Base-by-base conservation (phyloP, 2,329 filamentous ascomycete genomes). In the Beauveria varroae region DNA sequence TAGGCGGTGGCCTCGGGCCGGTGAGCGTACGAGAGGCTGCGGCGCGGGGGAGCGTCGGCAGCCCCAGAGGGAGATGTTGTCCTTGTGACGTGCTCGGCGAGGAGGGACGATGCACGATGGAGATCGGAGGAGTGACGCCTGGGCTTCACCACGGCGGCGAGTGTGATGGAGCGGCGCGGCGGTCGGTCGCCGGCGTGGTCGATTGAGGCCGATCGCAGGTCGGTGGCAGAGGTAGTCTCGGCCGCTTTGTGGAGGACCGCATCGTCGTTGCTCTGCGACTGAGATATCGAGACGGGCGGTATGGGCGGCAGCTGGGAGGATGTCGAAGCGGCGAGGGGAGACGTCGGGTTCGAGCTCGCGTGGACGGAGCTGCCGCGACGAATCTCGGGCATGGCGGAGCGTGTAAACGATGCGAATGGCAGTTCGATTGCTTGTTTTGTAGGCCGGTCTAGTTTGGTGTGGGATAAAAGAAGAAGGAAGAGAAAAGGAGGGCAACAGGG, bases 21-120 rank as follows among this genome's bases (percentile, higher is more conserved):
- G 24, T 70, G 69, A 3, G 69, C 67, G 61, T 75, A 75, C 3
- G 73, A 75, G 3, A 75, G 66, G 60, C 74, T 75, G 51, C 66
- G 67, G 18, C 74, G 68, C 9, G 68, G 64, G 1, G 60, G 53
- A 9, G 63, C 59, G 24, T 63, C 57, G 46, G 50, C 1, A 40
- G 41, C 7, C 16, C 3, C 41, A 20, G 41, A 18, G 18, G 41
- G 18, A 63, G 53, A 52, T 1, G 43, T 22, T 20, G 57, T 55
- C 37, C 26, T 55, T 24, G 40, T 50, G 30, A 44, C 16, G 37
- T 44, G 7, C 5, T 40, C 34, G 28, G 41, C 16, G 40, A 16
- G 41, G 51, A 49, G 18, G 51, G 58, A 40, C 6, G 51, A 14
- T 8, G 41, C 22, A 28, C n/a, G 59, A 44, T 50, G 30, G 46